Base-by-base conservation (phyloP, 148 eudicot genomes). In the Cornus kousa region DNA sequence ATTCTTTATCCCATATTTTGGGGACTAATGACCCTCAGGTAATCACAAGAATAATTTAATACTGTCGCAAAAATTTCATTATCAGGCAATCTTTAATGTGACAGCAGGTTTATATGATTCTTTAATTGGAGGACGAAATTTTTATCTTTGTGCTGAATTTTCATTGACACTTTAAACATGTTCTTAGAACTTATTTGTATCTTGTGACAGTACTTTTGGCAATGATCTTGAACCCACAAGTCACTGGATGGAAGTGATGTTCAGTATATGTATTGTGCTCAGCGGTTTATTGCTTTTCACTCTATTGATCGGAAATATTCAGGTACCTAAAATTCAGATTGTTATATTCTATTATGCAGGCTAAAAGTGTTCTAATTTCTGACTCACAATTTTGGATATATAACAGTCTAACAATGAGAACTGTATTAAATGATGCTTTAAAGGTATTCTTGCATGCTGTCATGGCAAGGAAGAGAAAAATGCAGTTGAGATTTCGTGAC, bases 1-100 rank as follows among this genome's bases (percentile, higher is more conserved):
- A 87, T 95, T 76, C 88, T 93, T 4, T 95, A 93, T 80, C 97
- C 98, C 37, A 91, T 92, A 48, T 90, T 93, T 39, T 94, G 98
- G 98, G 98, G 98, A 16, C 83, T 95, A 32, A 89, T 86, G 86
- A 92, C 89, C 65, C 90, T 93, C 60, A 95, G 98, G 98, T 94
- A 90, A 67, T 4, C 66, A 7, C 65, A 6, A 8, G 9, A 37
- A 53, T 53, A 53, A 53, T 16, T 33, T 9, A 40, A 70, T 3
- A 40, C 20, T 28, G 20, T 3, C 33, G 72, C 13, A 39, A 50
- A 50, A 50, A 50, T 9, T 9, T 50, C 57, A 50, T 50, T 2
- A 50, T 50, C 57, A 12, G 14, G 57, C 14, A 4, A 39, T 39
- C 43, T 39, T 39, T 39, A 39, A 39, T 50, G 2, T 50, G 14